Conservation (phyloP, 495 filamentous ascomycete genomes). For the Chaetomidium leptoderma region DNA sequence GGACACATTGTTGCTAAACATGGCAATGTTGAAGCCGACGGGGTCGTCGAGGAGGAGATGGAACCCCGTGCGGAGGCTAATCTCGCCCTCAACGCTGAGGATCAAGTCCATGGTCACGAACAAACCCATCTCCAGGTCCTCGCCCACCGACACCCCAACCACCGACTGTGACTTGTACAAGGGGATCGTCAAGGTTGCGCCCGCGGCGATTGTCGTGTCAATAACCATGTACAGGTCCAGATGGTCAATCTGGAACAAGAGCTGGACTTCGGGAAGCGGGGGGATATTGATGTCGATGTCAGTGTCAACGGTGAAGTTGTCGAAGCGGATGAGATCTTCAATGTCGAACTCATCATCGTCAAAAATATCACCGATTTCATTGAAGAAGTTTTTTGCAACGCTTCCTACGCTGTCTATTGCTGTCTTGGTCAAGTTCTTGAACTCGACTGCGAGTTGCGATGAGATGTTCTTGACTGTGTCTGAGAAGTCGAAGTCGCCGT, state of each 20-base stretch:
- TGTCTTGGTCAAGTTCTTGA: conserved; percentile 20
- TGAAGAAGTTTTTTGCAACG: neutral
- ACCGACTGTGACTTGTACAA: conserved; percentile 44
- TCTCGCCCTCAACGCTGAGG: conserved; percentile 40
- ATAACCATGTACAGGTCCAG: conserved; percentile 51
- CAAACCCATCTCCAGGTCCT: conserved; percentile 38
- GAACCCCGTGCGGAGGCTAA: conserved; percentile 50
- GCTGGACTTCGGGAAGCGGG: conserved; percentile 39
- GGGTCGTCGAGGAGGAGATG: conserved; percentile 49
- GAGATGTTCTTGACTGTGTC: conserved; percentile 36
- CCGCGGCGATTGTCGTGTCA: conserved; percentile 40
- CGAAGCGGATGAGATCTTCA: conserved; percentile 30
- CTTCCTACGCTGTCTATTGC: conserved; percentile 10
- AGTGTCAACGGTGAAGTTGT: conserved; percentile 32
- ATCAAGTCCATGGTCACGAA: conserved; percentile 48
- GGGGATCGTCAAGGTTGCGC: conserved; percentile 45
- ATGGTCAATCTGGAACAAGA: conserved; percentile 44
- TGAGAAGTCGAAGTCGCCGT: conserved; percentile 34
- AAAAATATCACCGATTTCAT: neutral
- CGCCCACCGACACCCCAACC: conserved; percentile 34
- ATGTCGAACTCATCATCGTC: conserved; percentile 28
- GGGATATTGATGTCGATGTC: conserved; percentile 38
- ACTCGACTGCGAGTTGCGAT: conserved; percentile 19
- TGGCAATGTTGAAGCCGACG: conserved; percentile 38
- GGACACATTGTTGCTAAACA: conserved; percentile 41